Conservation (phyloP, 129 eudicot genomes). For the Flaveria ramosissima region DNA sequence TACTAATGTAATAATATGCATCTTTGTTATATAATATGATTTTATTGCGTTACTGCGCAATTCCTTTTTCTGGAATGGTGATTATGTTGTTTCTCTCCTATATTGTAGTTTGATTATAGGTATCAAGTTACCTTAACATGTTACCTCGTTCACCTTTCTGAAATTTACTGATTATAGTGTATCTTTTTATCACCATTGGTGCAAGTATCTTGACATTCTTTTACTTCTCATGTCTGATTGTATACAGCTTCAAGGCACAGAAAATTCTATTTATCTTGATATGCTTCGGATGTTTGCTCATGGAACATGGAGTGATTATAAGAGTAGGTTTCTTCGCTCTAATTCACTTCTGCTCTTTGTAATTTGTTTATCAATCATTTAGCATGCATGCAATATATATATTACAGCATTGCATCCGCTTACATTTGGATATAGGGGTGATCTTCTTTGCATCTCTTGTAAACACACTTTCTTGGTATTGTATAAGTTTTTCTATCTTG, state of each 20-base stretch:
- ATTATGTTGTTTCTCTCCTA: background rate
- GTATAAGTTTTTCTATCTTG: background rate
- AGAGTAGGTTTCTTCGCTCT: conserved; percentile 52
- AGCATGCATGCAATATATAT: conserved; percentile 2
- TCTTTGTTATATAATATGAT: background rate
- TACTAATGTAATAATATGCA: background rate
- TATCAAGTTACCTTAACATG: conserved; percentile 7
- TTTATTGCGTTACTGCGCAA: background rate
- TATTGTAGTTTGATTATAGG: conserved; percentile 18
- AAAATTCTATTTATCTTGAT: conserved; percentile 53
- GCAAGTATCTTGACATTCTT: conserved; percentile 12
- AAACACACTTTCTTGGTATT: background rate
- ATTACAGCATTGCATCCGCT: conserved; percentile 1
- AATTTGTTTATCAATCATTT: background rate
- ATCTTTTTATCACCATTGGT: background rate
- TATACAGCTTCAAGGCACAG: conserved; percentile 86
- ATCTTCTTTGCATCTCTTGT: conserved; percentile 18
- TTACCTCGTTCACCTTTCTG: background rate
- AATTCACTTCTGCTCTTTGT: background rate
- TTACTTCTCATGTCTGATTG: background rate
- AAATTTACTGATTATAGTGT: background rate
- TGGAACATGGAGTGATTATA: conserved; percentile 93
- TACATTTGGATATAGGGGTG: background rate
- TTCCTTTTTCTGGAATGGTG: conserved; percentile 10
- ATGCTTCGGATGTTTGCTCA: conserved; percentile 85